These are phyloP conservation scores for Ligustrum vulgare DNA, from an alignment of 257 asterid genomes.

Conservation along the genomic window DNA sequence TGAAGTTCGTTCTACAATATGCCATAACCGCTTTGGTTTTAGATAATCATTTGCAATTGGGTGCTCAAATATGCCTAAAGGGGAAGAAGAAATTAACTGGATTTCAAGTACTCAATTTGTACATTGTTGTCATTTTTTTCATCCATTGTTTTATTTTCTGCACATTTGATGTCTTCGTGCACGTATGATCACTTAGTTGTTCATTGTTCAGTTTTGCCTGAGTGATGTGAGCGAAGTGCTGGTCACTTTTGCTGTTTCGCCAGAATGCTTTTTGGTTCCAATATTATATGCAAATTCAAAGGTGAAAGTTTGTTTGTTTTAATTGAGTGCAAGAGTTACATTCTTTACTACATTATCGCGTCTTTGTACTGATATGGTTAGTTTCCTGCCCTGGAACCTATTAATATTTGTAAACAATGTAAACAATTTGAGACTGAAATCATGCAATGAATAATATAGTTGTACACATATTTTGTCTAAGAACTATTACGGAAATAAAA, in stretches of 20 bases:
- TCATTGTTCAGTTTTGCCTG: conserved; percentile 67
- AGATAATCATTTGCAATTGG: conserved; percentile 72
- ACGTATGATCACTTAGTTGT: neutral
- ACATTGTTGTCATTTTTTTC: neutral
- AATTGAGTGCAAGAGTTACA: neutral
- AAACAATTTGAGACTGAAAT: neutral
- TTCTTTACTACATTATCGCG: neutral
- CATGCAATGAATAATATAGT: neutral
- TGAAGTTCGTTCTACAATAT: neutral
- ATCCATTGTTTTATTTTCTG: neutral
- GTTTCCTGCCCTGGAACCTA: neutral
- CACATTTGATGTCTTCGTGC: neutral
- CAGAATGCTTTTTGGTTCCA: conserved; percentile 60
- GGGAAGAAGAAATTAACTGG: conserved; percentile 84
- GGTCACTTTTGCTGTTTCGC: conserved; percentile 87
- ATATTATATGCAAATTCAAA: conserved; percentile 67
- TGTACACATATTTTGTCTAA: neutral
- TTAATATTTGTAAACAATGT: neutral
- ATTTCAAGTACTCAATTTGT: conserved; percentile 58
- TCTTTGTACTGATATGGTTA: neutral
- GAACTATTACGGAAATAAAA: neutral
- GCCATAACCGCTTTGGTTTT: neutral
- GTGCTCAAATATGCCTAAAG: conserved; percentile 56
- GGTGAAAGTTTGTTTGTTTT: conserved; percentile 33
- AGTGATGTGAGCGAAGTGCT: conserved; percentile 70